Evolutionary conservation across 139 green algal genomes (phyloP).

Genomic region (Pleodorina starrii): DNA sequence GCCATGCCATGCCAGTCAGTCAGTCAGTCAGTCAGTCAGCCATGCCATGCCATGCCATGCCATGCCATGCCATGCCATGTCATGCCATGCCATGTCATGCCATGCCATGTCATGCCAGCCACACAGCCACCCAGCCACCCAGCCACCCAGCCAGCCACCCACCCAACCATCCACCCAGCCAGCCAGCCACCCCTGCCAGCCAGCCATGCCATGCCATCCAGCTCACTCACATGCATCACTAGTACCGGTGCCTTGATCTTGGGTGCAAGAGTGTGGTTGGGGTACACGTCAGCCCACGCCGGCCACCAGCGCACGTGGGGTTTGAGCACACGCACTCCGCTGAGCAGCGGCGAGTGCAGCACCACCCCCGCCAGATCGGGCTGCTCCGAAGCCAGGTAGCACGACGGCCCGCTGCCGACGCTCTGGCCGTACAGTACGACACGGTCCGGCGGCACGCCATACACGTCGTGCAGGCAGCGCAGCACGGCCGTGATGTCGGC

Average conservation of each 20-base stretch:
- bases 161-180: too few relatives aligned
- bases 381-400: conserved; percentile 69
- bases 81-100: too few relatives aligned
- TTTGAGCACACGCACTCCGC: conserved; percentile 91
- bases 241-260: conserved; percentile 73
- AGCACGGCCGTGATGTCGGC: conserved; percentile 76
- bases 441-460: conserved; percentile 48
- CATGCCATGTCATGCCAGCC: too few relatives aligned
- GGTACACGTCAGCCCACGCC: conserved; percentile 84
- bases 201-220: too few relatives aligned
- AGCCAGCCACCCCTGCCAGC: too few relatives aligned
- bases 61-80: too few relatives aligned
- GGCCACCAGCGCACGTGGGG: conserved; percentile 84
- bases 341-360: conserved; percentile 91
- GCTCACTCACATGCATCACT: conserved; percentile 87
- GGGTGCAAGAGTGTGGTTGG: conserved; percentile 81
- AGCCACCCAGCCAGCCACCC: too few relatives aligned
- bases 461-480: conserved; percentile 56
- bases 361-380: conserved; percentile 83
- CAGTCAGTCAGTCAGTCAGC: too few relatives aligned
- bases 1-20: too few relatives aligned
- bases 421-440: conserved; percentile 93
- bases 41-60: too few relatives aligned
- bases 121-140: too few relatives aligned
- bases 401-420: conserved; percentile 83